A percentile compares a stretch with the other conserved stretches of the same genome.
Conservation (phyloP, 2,329 filamentous ascomycete genomes). For the Fusarium sp. region DNA sequence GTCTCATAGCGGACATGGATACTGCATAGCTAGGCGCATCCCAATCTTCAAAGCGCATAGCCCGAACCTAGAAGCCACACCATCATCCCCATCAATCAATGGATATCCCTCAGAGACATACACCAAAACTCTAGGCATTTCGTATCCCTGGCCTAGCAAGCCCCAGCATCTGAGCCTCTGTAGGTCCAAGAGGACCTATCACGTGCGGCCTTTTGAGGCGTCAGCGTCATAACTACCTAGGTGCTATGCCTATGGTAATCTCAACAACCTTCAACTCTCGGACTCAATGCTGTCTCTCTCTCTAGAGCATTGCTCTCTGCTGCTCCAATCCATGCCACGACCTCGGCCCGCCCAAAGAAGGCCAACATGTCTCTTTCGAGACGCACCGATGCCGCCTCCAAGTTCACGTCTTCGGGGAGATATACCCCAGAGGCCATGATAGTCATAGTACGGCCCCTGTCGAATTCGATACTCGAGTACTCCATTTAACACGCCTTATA, state of each 20-base stretch:
- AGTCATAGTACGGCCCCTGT: constrained; percentile 27
- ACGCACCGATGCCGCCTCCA: constrained; percentile 10
- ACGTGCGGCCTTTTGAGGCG: constrained; percentile 2
- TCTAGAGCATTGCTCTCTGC: not conserved
- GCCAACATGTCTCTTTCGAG: constrained; percentile 18
- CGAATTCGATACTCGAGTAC: not conserved
- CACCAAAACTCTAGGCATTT: not conserved
- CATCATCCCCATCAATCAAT: constrained; percentile 12
- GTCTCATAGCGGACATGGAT: not conserved
- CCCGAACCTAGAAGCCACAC: constrained; percentile 18
- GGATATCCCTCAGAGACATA: constrained; percentile 7
- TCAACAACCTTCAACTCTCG: not conserved
- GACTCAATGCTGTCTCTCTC: not conserved
- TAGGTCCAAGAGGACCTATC: not conserved
- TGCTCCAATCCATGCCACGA: constrained; percentile 14
- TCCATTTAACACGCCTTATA: not conserved
- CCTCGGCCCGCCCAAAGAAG: constrained; percentile 3
- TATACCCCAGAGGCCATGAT: constrained; percentile 30
- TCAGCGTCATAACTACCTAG: not conserved
- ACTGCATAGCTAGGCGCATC: not conserved
- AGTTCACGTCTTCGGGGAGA: constrained; percentile 1
- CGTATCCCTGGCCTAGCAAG: not conserved
- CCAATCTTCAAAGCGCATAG: constrained; percentile 1
- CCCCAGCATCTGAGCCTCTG: constrained; percentile 9
- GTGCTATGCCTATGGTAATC: not conserved